Percentiles rank a stretch among this genome's conserved stretches.
Conservation (phyloP, 129 eudicot genomes). For the Gnaphalium uliginosum region DNA sequence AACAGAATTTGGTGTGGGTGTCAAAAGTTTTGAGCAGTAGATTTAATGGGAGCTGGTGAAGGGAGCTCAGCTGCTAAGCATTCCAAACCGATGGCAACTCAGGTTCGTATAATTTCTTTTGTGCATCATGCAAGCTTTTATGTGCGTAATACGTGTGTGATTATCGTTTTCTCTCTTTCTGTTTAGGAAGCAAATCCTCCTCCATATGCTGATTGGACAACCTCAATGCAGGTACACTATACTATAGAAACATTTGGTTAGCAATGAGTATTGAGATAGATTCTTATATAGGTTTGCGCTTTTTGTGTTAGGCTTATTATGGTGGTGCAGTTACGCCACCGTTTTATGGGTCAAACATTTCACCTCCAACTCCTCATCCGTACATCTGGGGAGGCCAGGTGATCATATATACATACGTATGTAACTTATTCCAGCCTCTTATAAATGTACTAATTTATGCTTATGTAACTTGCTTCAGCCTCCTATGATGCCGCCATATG, state of each 20-base stretch:
- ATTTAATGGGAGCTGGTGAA: constrained; percentile 75
- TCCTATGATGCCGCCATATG: constrained; percentile 85
- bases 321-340: constrained; percentile 83
- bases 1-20: background rate
- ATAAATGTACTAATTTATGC: background rate
- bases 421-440: background rate
- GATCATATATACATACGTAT: background rate
- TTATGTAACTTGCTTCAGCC: constrained; percentile 49
- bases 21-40: constrained; percentile 1
- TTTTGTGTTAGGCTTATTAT: constrained; percentile 67
- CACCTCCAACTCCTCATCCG: constrained; percentile 89
- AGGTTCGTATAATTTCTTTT: constrained; percentile 40
- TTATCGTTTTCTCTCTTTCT: background rate
- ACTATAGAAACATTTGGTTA: constrained; percentile 4
- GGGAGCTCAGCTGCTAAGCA: constrained; percentile 67
- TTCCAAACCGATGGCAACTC: constrained; percentile 60
- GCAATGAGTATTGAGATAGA: constrained; percentile 10
- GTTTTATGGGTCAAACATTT: constrained; percentile 74
- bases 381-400: constrained; percentile 92
- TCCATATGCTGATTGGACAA: constrained; percentile 83
- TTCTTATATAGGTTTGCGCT: constrained; percentile 3
- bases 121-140: background rate
- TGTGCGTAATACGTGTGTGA: background rate
- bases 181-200: constrained; percentile 68
- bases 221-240: constrained; percentile 67